These are phyloP conservation scores for Talaromyces sp. DNA, from an alignment of 2,329 filamentous ascomycete species.

Conservation along the genomic window DNA sequence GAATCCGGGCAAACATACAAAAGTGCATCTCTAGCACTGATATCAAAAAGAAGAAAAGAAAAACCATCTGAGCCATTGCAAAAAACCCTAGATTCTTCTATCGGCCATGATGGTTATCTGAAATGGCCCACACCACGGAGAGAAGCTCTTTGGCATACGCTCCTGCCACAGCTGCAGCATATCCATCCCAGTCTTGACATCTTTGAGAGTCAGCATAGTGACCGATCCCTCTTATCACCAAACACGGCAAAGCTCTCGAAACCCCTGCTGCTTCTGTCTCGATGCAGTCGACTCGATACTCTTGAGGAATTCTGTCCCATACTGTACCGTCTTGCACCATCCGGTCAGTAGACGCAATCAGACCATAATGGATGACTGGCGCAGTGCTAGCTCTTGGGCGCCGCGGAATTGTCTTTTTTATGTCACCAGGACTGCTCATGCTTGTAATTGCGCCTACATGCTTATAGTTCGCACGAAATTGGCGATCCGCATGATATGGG, in stretches of 20 bases:
- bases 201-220: slow-evolving; percentile 15
- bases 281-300: not conserved
- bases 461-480: not conserved
- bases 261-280: slow-evolving; percentile 16
- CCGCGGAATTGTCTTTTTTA: not conserved
- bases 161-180: slow-evolving; percentile 17
- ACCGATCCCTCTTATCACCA: slow-evolving; percentile 19
- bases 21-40: no score
- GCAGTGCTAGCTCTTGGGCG: slow-evolving; percentile 17
- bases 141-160: slow-evolving; percentile 15
- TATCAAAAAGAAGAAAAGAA: no score
- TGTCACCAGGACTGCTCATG: not conserved
- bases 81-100: no score
- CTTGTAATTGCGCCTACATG: not conserved
- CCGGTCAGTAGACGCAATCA: no score
- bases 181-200: slow-evolving; percentile 18
- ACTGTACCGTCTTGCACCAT: not conserved
- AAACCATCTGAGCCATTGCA: no score
- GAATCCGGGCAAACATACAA: no score
- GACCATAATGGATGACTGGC: slow-evolving; percentile 27
- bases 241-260: slow-evolving; percentile 14
- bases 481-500: not conserved
- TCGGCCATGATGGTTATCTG: no score
- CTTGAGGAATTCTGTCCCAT: not conserved
- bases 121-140: no score